These are phyloP conservation scores for Salix purpurea DNA, from an alignment of 345 rosid genomes.

Conservation along the genomic window DNA sequence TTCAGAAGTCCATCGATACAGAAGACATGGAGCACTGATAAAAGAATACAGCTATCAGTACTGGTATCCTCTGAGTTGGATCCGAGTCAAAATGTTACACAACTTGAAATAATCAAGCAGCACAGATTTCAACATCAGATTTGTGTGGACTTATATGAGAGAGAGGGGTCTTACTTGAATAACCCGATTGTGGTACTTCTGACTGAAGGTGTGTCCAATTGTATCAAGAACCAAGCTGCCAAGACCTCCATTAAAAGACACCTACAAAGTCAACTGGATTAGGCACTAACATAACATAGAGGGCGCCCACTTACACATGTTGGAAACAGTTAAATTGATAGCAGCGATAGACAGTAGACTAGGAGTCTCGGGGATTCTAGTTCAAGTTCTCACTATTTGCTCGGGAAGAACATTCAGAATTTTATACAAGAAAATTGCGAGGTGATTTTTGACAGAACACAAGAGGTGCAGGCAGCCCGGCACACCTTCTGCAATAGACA, in stretches of 20 bases:
- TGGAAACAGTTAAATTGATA: too few relatives aligned
- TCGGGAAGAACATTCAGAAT: background rate
- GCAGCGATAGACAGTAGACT: too few relatives aligned
- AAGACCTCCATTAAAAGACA: conserved; percentile 80
- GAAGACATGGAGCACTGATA: background rate
- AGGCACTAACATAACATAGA: background rate
- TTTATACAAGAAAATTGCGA: background rate
- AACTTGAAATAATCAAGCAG: background rate
- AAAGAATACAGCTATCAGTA: background rate
- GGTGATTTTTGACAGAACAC: background rate
- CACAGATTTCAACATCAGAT: background rate
- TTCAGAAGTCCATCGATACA: background rate
- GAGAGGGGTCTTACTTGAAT: conserved; percentile 48
- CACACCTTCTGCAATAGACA: too few relatives aligned
- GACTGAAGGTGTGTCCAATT: conserved; percentile 70
- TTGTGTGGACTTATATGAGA: background rate
- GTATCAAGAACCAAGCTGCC: conserved; percentile 80
- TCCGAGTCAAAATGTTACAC: background rate
- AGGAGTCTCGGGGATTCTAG: too few relatives aligned
- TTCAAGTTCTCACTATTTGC: too few relatives aligned
- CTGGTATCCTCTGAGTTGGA: background rate
- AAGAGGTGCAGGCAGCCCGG: too few relatives aligned
- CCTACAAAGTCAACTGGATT: conserved; percentile 34
- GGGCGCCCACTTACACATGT: too few relatives aligned
- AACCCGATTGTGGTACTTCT: conserved; percentile 75